phyloP scores from a whole-genome alignment of 345 rosid genomes.

The Dipteronia sinensis region DNA sequence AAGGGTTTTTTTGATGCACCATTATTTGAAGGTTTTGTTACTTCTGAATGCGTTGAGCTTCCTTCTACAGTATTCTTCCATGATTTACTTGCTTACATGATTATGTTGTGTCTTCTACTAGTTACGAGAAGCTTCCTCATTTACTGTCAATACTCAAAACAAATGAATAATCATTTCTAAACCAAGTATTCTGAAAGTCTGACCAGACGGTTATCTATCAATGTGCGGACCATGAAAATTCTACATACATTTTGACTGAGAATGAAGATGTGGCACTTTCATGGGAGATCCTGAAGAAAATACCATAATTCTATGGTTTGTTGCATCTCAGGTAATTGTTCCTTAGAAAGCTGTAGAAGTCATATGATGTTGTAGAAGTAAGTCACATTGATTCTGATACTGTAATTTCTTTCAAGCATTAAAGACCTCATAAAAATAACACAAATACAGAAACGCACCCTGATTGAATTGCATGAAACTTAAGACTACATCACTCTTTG shows the following conservation, averaged over 20 bases:
- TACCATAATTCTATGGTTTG: constrained; percentile 88
- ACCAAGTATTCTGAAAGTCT: constrained; percentile 23
- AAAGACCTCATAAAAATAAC: not conserved
- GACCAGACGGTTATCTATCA: constrained; percentile 22
- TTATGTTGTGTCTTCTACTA: constrained; percentile 17
- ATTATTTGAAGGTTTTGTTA: no score
- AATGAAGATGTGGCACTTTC: constrained; percentile 97
- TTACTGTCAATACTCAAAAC: constrained; percentile 24
- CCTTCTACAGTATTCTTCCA: not conserved
- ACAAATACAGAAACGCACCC: not conserved
- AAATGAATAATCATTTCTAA: constrained; percentile 30
- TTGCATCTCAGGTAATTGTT: constrained; percentile 79
- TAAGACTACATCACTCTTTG: not conserved
- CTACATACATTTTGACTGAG: constrained; percentile 69
- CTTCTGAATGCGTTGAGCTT: not conserved
- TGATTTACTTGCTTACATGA: not conserved
- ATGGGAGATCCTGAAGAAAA: constrained; percentile 91
- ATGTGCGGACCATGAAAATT: constrained; percentile 38
- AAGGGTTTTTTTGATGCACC: no score
- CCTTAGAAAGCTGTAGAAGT: not conserved
- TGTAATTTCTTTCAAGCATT: not conserved
- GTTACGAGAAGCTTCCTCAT: constrained; percentile 40
- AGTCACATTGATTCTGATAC: not conserved
- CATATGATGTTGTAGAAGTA: not conserved
- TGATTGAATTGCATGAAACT: not conserved